phyloP scores from a whole-genome alignment of 208 protist species.

The Trypanosoma brucei region DNA sequence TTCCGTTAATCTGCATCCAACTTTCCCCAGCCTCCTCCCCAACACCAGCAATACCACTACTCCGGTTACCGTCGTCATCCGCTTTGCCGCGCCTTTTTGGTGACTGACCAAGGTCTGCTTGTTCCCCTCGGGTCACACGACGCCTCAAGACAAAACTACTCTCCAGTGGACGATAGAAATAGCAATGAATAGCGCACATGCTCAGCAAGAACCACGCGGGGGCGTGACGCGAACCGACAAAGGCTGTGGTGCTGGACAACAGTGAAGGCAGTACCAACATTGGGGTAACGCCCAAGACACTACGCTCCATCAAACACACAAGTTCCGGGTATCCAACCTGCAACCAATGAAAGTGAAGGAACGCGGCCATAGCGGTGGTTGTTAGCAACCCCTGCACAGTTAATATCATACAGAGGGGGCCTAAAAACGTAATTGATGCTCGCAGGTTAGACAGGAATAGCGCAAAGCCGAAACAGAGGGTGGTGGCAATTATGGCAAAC shows the following conservation, averaged over 20 bases:
- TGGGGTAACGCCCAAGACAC: constrained; percentile 54
- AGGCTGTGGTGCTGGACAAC: constrained; percentile 52
- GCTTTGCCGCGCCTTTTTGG: not conserved
- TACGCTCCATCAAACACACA: constrained; percentile 61
- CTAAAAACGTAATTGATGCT: constrained; percentile 42
- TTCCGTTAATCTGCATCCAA: constrained; percentile 57
- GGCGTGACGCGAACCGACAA: constrained; percentile 62
- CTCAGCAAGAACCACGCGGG: constrained; percentile 53
- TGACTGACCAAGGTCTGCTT: not conserved
- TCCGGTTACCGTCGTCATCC: not conserved
- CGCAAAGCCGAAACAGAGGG: constrained; percentile 33
- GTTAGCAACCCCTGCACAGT: constrained; percentile 41
- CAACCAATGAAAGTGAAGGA: constrained; percentile 83
- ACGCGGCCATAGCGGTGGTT: constrained; percentile 28
- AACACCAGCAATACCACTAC: constrained; percentile 3
- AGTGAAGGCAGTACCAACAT: constrained; percentile 63
- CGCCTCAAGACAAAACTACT: constrained; percentile 69
- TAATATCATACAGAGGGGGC: constrained; percentile 61
- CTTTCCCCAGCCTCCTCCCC: constrained; percentile 13
- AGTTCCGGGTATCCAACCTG: constrained; percentile 70
- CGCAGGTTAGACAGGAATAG: constrained; percentile 76
- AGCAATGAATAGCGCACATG: constrained; percentile 58
- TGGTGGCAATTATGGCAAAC: constrained; percentile 40
- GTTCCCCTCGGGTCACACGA: not conserved
- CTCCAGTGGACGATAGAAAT: constrained; percentile 67